Conservation (phyloP, 2,329 filamentous ascomycete genomes). For the Colletotrichum sp. region DNA sequence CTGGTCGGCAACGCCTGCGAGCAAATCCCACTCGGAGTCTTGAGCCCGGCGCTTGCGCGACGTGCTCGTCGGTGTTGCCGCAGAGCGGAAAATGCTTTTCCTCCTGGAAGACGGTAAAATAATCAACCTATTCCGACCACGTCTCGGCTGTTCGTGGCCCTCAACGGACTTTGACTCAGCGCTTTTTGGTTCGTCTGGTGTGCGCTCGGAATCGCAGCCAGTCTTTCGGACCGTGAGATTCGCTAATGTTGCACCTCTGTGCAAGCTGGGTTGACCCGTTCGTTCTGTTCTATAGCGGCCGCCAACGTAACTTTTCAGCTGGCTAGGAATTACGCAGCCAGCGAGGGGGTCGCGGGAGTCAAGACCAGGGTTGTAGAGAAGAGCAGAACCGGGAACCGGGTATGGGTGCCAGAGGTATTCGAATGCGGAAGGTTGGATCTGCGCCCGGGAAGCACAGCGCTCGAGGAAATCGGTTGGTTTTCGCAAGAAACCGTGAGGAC, state of each 20-base stretch:
- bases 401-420: background rate
- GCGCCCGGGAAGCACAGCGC: background rate
- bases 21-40: slow-evolving; percentile 34
- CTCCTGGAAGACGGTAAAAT: background rate
- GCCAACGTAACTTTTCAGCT: background rate
- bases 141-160: background rate
- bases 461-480: background rate
- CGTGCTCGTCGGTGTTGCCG: background rate
- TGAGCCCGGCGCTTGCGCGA: slow-evolving; percentile 33
- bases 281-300: background rate
- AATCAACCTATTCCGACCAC: background rate
- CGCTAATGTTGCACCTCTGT: background rate
- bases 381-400: background rate
- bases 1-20: slow-evolving; percentile 23
- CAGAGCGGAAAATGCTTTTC: background rate
- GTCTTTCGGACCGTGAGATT: background rate
- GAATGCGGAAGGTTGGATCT: background rate
- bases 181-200: background rate
- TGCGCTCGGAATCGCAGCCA: background rate
- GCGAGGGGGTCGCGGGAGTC: background rate
- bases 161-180: background rate
- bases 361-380: background rate
- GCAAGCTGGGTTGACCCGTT: background rate
- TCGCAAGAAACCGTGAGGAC: background rate
- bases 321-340: background rate